Evolutionary conservation across 2,329 filamentous ascomycete species (phyloP).

Genomic region (Cadophora sp.): DNA sequence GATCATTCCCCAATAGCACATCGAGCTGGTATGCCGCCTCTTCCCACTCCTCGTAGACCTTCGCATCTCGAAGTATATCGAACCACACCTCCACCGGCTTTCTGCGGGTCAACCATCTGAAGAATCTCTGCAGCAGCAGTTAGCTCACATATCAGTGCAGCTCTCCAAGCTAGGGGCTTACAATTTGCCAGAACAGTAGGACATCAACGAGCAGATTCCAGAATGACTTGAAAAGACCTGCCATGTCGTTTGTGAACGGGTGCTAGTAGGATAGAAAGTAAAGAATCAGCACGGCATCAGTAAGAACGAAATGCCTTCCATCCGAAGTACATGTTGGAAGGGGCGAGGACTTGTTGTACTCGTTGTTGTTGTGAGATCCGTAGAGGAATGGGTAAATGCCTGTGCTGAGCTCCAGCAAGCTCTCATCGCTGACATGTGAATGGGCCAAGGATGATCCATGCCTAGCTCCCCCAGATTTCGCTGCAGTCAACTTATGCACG

Average conservation of each 20-base stretch:
- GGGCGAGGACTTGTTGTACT: neutral
- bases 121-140: constrained; percentile 62
- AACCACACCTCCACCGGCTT: constrained; percentile 70
- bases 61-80: constrained; percentile 68
- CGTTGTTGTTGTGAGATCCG: neutral
- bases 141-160: neutral
- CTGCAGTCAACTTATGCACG: constrained; percentile 2
- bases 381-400: neutral
- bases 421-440: constrained; percentile 8
- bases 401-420: neutral
- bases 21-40: constrained; percentile 85
- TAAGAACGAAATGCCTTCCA: neutral
- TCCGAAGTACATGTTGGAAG: neutral
- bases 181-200: constrained; percentile 35
- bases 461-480: constrained; percentile 5
- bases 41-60: constrained; percentile 85
- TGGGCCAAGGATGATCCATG: constrained; percentile 10
- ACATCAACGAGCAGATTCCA: constrained; percentile 57
- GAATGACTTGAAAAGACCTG: constrained; percentile 48
- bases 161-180: constrained; percentile 16
- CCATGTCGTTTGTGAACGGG: constrained; percentile 31
- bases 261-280: neutral
- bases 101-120: constrained; percentile 70
- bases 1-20: constrained; percentile 77
- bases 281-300: neutral